Evolutionary conservation across 2,329 filamentous ascomycete genomes (phyloP), one percentile per base, ranked within the genome.

Genomic region (Penicillium fuscoglaucum): DNA sequence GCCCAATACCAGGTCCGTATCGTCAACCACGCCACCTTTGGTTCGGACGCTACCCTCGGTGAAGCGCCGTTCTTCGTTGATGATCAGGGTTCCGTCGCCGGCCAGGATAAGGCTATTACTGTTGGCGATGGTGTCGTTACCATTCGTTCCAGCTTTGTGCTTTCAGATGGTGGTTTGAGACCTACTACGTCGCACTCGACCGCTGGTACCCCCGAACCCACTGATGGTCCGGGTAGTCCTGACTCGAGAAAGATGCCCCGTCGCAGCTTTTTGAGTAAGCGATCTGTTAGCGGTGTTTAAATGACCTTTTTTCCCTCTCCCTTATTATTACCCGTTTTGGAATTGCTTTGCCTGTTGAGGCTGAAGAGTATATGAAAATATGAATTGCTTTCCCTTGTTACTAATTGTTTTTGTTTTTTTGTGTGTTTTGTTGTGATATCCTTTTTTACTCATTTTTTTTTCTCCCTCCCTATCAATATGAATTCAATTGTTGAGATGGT

Each of bases 31-130:
- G 86, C 90, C 68, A 90, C 87, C 0, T 93, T 98, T 70, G 89
- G 90, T 52, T 89, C 87, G 58, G 91, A 96, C 71, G 88, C 93
- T 56, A 85, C 88, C 59, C 83, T 99, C 0, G 95, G 95, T 53
- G 93, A 98, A 70, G 85, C 85, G 6, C 73, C 89, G n/a, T 96
- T 96, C 78, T 93, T 96, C 72, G 85, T 99, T n/a, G 91, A 93
- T 63, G 93, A 99, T 71, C 83, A 85, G 63, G 81, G 83, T 9
- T 84, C 82, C 1, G 84, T 85, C 2, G 79, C 81, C 1, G 85
- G 84, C 12, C 80, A 82, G 33, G 88, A 93, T 66, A 95, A 93
- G 80, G 81, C 85, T 41, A 77, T 99, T 52, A 83, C 80, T 35
- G 87, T 93, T 28, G 93, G 93, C 13, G 81, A 79, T 37, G 92